These are phyloP conservation scores for Ustilago vetiveriae DNA, from an alignment of 1,284 basidiomycete species.

Conservation along the genomic window DNA sequence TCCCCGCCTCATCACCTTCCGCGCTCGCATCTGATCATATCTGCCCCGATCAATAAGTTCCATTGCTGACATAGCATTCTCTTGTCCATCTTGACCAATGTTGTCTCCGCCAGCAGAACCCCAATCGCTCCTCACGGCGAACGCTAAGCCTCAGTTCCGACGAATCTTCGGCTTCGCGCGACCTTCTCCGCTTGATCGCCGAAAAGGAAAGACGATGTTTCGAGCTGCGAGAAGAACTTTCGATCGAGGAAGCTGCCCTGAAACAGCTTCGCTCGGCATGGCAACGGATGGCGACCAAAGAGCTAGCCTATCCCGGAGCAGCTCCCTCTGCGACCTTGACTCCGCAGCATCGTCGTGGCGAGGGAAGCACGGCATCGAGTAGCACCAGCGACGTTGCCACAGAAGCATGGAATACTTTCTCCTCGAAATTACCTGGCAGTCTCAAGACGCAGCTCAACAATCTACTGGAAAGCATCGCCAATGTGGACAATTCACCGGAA, in stretches of 20 bases:
- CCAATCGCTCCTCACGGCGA: not conserved
- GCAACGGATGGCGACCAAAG: conserved; percentile 25
- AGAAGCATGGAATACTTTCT: conserved; percentile 38
- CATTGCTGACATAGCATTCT: too few species aligned
- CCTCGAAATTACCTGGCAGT: conserved; percentile 19
- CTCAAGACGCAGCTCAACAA: conserved; percentile 36
- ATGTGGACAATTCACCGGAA: conserved; percentile 9
- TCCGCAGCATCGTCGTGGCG: conserved; percentile 8
- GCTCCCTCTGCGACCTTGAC: not conserved
- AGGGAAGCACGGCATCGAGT: conserved; percentile 6
- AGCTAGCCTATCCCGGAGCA: conserved; percentile 18
- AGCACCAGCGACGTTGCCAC: conserved; percentile 12
- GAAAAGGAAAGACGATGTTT: conserved; percentile 67
- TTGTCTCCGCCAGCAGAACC: too few species aligned
- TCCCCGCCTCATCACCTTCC: not conserved
- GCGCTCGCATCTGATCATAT: not conserved
- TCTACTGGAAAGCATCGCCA: conserved; percentile 32
- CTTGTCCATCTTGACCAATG: too few species aligned
- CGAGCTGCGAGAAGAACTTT: conserved; percentile 62
- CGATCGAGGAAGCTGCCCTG: conserved; percentile 15
- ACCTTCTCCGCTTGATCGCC: conserved; percentile 64
- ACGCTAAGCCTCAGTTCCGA: conserved; percentile 7
- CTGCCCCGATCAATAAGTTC: too few species aligned
- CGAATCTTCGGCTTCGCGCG: conserved; percentile 10
- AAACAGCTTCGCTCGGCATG: conserved; percentile 21